Evolutionary conservation across 2,329 filamentous ascomycete species (phyloP).

Genomic region (Clonostachys solani): DNA sequence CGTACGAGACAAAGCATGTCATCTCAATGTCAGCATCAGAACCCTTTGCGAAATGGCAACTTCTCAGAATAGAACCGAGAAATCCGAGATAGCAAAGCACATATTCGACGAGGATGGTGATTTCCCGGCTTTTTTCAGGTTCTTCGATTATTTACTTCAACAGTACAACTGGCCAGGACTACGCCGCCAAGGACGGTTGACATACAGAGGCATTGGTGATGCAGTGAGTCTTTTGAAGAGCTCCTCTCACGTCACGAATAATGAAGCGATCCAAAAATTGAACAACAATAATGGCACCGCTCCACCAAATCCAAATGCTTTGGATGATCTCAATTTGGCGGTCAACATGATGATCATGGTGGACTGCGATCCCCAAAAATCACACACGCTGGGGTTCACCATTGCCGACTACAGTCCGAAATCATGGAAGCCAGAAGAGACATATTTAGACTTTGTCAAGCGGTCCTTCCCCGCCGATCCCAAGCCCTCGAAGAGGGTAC

Average conservation of each 20-base stretch:
- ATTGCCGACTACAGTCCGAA: not conserved
- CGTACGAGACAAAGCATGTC: too few species aligned
- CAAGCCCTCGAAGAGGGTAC: not conserved
- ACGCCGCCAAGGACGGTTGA: not conserved
- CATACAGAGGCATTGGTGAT: not conserved
- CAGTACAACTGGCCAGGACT: not conserved
- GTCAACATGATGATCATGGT: not conserved
- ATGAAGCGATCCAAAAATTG: not conserved
- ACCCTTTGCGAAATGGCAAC: too few species aligned
- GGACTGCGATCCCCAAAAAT: not conserved
- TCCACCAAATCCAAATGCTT: not conserved
- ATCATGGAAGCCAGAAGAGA: not conserved
- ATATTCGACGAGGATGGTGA: too few species aligned
- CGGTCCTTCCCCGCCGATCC: not conserved
- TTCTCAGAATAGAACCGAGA: too few species aligned
- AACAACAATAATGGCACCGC: not conserved
- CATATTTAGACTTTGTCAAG: not conserved
- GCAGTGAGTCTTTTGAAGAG: not conserved
- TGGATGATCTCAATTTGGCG: not conserved
- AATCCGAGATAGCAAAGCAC: too few species aligned
- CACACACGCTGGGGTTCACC: not conserved
- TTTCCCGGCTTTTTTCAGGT: too few species aligned
- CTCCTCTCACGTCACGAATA: not conserved
- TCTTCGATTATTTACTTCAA: too few species aligned
- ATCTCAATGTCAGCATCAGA: too few species aligned